Percentiles rank a stretch among this genome's conserved stretches.
Conservation (phyloP, 345 rosid species). For the Brassica cretica region DNA sequence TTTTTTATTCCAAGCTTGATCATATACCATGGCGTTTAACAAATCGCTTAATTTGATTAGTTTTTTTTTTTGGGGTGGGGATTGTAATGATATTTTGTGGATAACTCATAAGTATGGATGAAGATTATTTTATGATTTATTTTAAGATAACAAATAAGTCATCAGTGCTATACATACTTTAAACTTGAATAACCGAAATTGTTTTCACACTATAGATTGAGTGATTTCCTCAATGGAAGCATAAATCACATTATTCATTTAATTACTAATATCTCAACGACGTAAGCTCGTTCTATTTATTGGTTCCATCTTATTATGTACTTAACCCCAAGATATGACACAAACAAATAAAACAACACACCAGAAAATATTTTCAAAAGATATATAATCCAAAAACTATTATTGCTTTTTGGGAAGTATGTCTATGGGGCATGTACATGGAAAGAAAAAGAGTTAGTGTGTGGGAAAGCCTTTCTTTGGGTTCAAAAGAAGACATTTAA, state of each 20-base stretch:
- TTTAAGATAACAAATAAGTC: not conserved
- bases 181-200: conserved; percentile 6
- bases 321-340: conserved; percentile 35
- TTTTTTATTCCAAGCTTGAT: conserved; percentile 37
- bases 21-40: conserved; percentile 17
- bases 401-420: conserved; percentile 48
- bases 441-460: conserved; percentile 22
- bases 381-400: conserved; percentile 39
- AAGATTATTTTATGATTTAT: not conserved
- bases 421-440: conserved; percentile 55
- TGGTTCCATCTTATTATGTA: conserved; percentile 64
- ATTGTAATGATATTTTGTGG: conserved; percentile 35
- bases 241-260: conserved; percentile 24
- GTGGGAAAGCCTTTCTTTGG: conserved; percentile 11
- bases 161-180: not conserved
- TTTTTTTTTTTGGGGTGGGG: conserved; percentile 3
- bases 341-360: conserved; percentile 28
- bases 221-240: conserved; percentile 45
- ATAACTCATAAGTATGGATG: conserved; percentile 11
- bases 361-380: conserved; percentile 8
- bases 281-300: conserved; percentile 47
- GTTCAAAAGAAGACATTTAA: not conserved
- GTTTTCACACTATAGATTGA: conserved; percentile 35
- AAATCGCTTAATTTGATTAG: conserved; percentile 27
- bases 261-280: conserved; percentile 30